Base-by-base conservation (phyloP, 2,329 filamentous ascomycete species). In the Monosporascus sp. region DNA sequence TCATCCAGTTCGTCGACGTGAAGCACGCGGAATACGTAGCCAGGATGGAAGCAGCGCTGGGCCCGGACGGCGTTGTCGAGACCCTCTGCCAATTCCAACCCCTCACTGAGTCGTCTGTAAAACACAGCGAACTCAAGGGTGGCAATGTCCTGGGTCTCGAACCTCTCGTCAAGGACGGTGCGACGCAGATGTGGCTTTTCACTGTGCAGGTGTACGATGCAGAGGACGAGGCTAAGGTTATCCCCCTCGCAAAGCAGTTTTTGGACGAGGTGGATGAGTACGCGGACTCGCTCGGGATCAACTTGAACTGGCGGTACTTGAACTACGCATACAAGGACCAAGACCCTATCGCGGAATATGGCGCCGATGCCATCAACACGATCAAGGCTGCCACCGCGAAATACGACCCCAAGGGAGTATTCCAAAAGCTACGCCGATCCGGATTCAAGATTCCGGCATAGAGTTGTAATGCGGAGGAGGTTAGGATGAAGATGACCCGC, bases 251-350 rank as follows among this genome's bases (percentile, higher is more conserved):
- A 16, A 50, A 64, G 17, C 60, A 64, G 37, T 63, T 54, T 49
- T 20, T 54, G 19, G 48, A 52, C 44, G 49, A 51, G 6, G 49
- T 57, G 34, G 50, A 59, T 14, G 51, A 52, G 5, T 56, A 54
- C 50, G 54, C 54, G 20, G 48, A 24, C 19, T 38, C 17, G 7
- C 46, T 52, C 24, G 51, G 37, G 16, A 27, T 49, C 26, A 52
- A 49, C 44, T 19, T 44, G 14, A 40, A 56, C 47, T 56, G 53
- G 53, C 24, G 14, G 40, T 78, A 75, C 56, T 62, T 76, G 37
- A 76, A 77, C 59, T 77, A 78, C 46, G 72, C 72, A 3, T 64
- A 69, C 36, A 53, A 57, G 5, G 64, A 49, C 41, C 70, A 74
- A 58, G 59, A 68, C 37, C 66, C 70, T 2, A 59, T 73, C 24